Evolutionary conservation across 2,329 filamentous ascomycete genomes (phyloP).

Genomic region (Cercospora berteroae): DNA sequence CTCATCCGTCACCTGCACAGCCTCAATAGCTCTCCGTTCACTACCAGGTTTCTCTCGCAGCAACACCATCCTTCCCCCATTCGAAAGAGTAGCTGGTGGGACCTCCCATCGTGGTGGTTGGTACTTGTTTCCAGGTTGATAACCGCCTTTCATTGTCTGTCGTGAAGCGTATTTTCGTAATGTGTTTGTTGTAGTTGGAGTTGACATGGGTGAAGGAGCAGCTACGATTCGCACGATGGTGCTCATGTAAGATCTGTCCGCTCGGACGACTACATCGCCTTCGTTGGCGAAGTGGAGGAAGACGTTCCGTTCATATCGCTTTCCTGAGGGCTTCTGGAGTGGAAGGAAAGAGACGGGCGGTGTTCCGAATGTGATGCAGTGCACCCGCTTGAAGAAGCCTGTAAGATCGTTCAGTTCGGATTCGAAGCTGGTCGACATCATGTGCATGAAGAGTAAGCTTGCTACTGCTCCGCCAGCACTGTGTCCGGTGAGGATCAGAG

Average conservation of each 20-base stretch:
- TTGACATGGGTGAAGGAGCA: constrained; percentile 35
- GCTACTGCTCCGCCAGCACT: constrained; percentile 84
- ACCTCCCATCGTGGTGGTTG: constrained; percentile 57
- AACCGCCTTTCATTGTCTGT: constrained; percentile 12
- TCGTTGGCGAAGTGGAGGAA: constrained; percentile 84
- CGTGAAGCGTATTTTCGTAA: constrained; percentile 16
- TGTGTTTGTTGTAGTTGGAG: constrained; percentile 7
- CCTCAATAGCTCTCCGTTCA: constrained; percentile 58
- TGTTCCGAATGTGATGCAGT: constrained; percentile 83
- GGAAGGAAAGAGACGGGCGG: constrained; percentile 74
- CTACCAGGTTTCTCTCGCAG: constrained; percentile 51
- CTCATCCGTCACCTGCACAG: constrained; percentile 66
- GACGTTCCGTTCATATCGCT: constrained; percentile 59
- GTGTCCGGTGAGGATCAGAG: constrained; percentile 80
- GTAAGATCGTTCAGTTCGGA: constrained; percentile 71
- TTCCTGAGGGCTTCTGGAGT: constrained; percentile 55
- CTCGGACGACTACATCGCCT: constrained; percentile 75
- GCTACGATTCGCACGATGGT: constrained; percentile 70
- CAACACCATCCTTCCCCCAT: constrained; percentile 67
- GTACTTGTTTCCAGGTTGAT: constrained; percentile 3
- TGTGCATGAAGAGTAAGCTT: constrained; percentile 75
- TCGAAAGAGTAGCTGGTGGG: constrained; percentile 64
- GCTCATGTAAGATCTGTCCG: constrained; percentile 72
- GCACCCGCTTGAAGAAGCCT: constrained; percentile 70
- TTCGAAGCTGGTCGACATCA: constrained; percentile 62